Evolutionary conservation across 139 green algal species (phyloP).

Genomic region (Tetradesmus obliquus): DNA sequence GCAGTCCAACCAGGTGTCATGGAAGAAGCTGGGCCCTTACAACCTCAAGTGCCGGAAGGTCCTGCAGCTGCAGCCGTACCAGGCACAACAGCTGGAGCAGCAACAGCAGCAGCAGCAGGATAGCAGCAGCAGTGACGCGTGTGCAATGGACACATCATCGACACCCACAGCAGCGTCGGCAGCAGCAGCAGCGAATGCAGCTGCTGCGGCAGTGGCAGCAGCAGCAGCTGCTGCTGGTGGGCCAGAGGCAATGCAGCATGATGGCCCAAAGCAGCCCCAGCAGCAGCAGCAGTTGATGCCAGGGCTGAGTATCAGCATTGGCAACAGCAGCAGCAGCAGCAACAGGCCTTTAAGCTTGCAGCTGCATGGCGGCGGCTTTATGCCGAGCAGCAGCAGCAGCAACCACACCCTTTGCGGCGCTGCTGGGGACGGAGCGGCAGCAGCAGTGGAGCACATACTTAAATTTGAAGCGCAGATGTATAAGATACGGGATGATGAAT

Average conservation of each 20-base stretch:
- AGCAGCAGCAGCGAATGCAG: constrained; percentile 11
- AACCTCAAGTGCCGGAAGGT: constrained; percentile 91
- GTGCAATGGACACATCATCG: constrained; percentile 28
- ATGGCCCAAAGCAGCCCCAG: not conserved
- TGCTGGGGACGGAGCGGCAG: not conserved
- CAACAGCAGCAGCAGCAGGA: constrained; percentile 27
- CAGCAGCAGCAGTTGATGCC: not conserved
- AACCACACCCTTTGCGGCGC: constrained; percentile 1
- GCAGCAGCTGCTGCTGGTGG: constrained; percentile 1
- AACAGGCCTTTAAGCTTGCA: not conserved
- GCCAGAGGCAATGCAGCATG: constrained; percentile 38
- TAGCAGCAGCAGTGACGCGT: constrained; percentile 2
- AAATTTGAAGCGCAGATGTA: constrained; percentile 98
- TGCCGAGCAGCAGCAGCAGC: constrained; percentile 7
- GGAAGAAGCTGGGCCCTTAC: constrained; percentile 97
- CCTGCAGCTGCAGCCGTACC: not conserved
- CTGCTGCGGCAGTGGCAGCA: not conserved
- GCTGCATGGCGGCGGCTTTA: not conserved
- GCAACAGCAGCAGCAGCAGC: not conserved
- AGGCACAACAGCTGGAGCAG: constrained; percentile 19
- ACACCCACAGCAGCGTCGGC: constrained; percentile 9
- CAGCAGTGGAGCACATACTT: constrained; percentile 41
- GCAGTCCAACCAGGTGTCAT: constrained; percentile 57
- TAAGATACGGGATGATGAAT: constrained; percentile 94
- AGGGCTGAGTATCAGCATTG: not conserved